Base-by-base conservation (phyloP, 1,139 yeast genomes). In the Taiozyma onychis region DNA sequence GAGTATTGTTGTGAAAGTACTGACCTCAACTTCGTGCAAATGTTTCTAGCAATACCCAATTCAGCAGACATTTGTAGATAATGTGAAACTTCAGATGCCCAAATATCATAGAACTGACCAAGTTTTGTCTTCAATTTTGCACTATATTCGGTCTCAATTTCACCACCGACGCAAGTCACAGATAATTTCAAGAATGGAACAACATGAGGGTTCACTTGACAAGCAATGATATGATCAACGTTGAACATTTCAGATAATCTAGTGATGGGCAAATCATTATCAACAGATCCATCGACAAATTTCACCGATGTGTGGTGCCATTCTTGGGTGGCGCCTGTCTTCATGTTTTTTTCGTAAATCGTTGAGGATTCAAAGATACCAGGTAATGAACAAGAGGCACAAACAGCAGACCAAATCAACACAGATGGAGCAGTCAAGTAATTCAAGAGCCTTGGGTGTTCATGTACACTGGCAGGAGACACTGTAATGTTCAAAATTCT, bases 161-260 rank as follows among this genome's bases (percentile, higher is more conserved):
- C 85, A 11, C 86, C 88, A n/a, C 88, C 90, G 37, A 83, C 82
- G 59, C 82, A 80, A 49, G 86, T 66, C 1, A 83, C 76, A 0
- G 91, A 82, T 28, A 82, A 70, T 56, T 81, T 81, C 57, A 93
- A 72, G 47, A 93, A 77, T 2, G 99, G 98, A 2, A 88, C 91
- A 34, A 93, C 95, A 65, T 93, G 99, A 0, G 98, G 97, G 61
- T 95, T 89, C 1, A 93, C 99, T 67, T 95, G 98, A 49, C 96
- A 91, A 0, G 97, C 98, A 63, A 93, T 88, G 54, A 93, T 91
- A 66, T 95, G 97, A 65, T 93, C 96, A 39, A 93, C 97, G 62
- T 93, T 93, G 65, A 93, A 95, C 91, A 93, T 88, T 66, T 93
- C 99, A 45, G 95, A 87, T 21, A 93, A 73, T 59, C 97, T 77